A percentile compares a stretch with the other conserved stretches of the same genome.
Conservation (phyloP, 495 filamentous ascomycete genomes). For the Podospora comata region DNA sequence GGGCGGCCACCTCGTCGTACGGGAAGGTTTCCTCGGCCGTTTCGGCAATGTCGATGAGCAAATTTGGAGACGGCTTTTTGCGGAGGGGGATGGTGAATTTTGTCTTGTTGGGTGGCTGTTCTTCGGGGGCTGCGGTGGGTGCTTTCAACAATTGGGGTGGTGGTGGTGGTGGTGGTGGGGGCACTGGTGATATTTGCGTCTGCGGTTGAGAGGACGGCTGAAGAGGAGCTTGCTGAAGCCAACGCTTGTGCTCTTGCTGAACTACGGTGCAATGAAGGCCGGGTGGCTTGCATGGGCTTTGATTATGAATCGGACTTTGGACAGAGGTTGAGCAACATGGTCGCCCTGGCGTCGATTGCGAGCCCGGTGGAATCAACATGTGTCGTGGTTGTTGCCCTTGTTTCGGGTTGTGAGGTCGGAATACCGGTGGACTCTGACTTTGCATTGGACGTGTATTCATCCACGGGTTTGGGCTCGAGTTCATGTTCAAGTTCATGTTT, state of each 20-base stretch:
- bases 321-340: too few species aligned
- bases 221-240: not conserved
- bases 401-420: not conserved
- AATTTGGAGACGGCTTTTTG: conserved; percentile 33
- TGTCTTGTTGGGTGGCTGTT: not conserved
- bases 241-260: not conserved
- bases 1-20: conserved; percentile 41
- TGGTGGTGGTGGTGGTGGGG: not conserved
- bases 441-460: not conserved
- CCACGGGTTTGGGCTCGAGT: not conserved
- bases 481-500: not conserved
- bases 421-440: not conserved
- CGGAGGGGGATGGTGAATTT: not conserved
- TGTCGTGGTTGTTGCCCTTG: not conserved
- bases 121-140: conserved; percentile 2
- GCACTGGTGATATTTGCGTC: too few species aligned
- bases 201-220: not conserved
- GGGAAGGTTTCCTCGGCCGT: conserved; percentile 47
- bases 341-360: not conserved
- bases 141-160: conserved; percentile 2
- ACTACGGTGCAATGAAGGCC: not conserved
- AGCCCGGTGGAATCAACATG: not conserved
- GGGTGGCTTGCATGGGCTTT: not conserved
- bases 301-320: not conserved
- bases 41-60: conserved; percentile 49